phyloP scores from a whole-genome alignment of 2,329 filamentous ascomycete genomes.

The Akanthomyces lecanii region DNA sequence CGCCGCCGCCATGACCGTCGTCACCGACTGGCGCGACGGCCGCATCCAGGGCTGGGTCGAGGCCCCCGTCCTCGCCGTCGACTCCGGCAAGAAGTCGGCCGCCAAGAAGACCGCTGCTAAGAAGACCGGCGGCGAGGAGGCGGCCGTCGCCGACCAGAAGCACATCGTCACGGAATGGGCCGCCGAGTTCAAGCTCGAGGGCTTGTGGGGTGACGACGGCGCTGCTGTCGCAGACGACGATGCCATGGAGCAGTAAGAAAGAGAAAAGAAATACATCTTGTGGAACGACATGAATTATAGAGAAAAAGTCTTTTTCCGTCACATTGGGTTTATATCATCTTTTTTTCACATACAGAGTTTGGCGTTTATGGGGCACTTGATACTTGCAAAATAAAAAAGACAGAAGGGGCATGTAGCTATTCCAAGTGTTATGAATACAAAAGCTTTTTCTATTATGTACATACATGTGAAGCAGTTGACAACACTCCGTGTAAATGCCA shows the following conservation, averaged over 20 bases:
- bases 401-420: constrained; percentile 17
- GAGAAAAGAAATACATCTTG: constrained; percentile 2
- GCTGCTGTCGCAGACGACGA: constrained; percentile 33
- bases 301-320: constrained; percentile 4
- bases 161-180: constrained; percentile 90
- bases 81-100: constrained; percentile 30
- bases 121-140: constrained; percentile 39
- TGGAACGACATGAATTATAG: constrained; percentile 9
- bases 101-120: constrained; percentile 32
- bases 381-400: constrained; percentile 16
- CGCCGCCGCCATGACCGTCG: constrained; percentile 84
- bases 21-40: constrained; percentile 95
- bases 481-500: not conserved
- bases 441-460: not conserved
- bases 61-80: constrained; percentile 62
- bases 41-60: constrained; percentile 91
- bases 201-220: constrained; percentile 71
- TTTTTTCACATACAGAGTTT: constrained; percentile 18
- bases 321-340: constrained; percentile 17
- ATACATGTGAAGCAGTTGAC: not conserved
- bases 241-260: constrained; percentile 48
- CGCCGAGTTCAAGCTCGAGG: constrained; percentile 91
- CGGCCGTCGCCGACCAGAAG: constrained; percentile 64
- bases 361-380: constrained; percentile 20
- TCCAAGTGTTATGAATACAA: constrained; percentile 7